Evolutionary conservation across 306 rosid species (phyloP).

Genomic region (Mimosa bimucronata): DNA sequence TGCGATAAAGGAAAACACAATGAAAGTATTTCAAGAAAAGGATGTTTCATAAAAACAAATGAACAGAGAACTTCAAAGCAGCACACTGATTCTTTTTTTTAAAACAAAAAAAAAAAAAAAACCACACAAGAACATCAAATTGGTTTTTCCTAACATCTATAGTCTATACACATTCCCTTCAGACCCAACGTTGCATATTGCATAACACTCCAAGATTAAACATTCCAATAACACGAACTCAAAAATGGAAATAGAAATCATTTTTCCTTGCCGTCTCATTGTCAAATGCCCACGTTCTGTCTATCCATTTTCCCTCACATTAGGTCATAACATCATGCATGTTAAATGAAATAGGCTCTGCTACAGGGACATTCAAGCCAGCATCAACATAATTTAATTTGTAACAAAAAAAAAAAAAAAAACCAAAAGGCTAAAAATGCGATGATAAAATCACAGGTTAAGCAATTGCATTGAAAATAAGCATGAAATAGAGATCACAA

Average conservation of each 20-base stretch:
- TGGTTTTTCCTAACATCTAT: neutral
- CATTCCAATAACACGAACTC: neutral
- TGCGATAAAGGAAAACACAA: neutral
- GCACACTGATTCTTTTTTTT: no score
- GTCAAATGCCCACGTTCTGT: neutral
- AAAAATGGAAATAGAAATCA: neutral
- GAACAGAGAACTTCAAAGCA: neutral
- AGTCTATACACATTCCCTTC: neutral
- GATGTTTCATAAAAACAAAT: neutral
- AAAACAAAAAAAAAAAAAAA: no score
- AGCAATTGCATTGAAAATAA: neutral
- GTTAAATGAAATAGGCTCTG: neutral
- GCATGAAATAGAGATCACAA: no score
- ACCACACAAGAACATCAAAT: neutral
- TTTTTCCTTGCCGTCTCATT: neutral
- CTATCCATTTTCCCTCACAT: neutral
- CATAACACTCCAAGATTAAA: neutral
- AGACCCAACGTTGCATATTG: neutral
- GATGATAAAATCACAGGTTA: neutral
- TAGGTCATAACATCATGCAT: neutral
- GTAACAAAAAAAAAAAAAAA: neutral
- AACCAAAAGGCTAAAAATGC: neutral
- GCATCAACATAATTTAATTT: neutral
- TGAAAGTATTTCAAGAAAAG: neutral
- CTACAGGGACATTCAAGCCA: neutral